Base-by-base conservation (phyloP, 495 filamentous ascomycete genomes). In the Aspergillus saccharolyticus region DNA sequence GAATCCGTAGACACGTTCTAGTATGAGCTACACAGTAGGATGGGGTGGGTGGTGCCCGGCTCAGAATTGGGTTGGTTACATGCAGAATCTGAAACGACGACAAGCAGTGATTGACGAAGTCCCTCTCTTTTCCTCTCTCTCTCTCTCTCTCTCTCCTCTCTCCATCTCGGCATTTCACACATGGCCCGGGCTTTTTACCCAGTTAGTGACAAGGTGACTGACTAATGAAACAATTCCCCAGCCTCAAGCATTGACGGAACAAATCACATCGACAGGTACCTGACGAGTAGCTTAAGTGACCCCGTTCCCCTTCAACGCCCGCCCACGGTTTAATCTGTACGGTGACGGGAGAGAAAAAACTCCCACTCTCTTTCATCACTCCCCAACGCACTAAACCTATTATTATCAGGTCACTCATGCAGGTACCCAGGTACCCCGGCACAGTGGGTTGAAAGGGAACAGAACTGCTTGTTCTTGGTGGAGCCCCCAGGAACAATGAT, bases 31-130 rank as follows among this genome's bases (percentile, higher is more conserved):
- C 14, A n/a, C n/a, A n/a, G n/a, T n/a, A n/a, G n/a, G 12, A 15
- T 12, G 33, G 33, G 33, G 33, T 39, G 25, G 25, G 25, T 39
- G 33, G 14, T 30, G 33, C 30, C 18, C 53, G 50, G 51, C 56
- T 50, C 44, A 52, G 49, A 56, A 52, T 30, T 39, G 33, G 60
- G 60, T 50, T 55, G 60, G 60, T 50, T 55, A 54, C 56, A 17
- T 63, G 56, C 60, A 59, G 60, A 59, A 54, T 59, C 53, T 63
- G 60, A 63, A 63, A 63, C 60, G 21, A 39, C 56, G 46, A 54
- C 8, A 18, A 50, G 21, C 8, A 28, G 25, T 30, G 2, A 2
- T 39, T 5, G 33, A 39, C 10, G 5, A 12, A 39, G 33, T 39
- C 25, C 10, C 25, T 30, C 25, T 30, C 33, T 39, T 15, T 39